Percentiles rank a stretch among this genome's conserved stretches.
phyloP scores from a whole-genome alignment of 2,329 filamentous ascomycete species.

The Teratosphaeria viscida region DNA sequence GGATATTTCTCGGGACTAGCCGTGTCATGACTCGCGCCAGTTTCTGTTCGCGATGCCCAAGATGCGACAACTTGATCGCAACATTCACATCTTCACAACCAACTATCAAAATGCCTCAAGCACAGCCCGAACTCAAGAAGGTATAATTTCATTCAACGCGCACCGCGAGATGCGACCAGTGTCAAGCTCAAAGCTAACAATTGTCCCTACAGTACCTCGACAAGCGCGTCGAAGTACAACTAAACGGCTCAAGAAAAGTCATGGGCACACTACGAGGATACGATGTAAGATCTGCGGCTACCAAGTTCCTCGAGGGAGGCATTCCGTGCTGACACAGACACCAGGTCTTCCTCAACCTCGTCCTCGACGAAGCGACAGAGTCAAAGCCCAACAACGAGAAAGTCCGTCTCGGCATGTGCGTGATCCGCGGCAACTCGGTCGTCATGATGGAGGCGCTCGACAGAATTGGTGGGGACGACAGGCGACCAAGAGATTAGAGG shows the following conservation, averaged over 20 bases:
- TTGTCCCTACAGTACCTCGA: constrained; percentile 70
- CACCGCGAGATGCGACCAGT: neutral
- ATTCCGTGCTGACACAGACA: neutral
- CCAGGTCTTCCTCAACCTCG: constrained; percentile 95
- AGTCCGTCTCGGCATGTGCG: constrained; percentile 59
- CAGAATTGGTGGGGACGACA: constrained; percentile 25
- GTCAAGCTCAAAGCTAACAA: neutral
- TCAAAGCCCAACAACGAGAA: constrained; percentile 90
- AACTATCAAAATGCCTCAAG: constrained; percentile 67
- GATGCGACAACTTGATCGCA: neutral
- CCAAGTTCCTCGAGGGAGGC: neutral
- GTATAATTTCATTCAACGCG: constrained; percentile 36
- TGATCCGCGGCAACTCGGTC: constrained; percentile 95
- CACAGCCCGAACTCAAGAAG: constrained; percentile 98
- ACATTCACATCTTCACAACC: neutral
- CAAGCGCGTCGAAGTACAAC: constrained; percentile 94
- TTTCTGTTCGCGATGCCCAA: neutral
- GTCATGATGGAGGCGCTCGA: constrained; percentile 74
- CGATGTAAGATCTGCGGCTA: constrained; percentile 55
- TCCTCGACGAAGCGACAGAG: constrained; percentile 91
- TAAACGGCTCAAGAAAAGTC: constrained; percentile 96
- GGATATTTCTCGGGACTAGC: neutral
- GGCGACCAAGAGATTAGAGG: constrained; percentile 9
- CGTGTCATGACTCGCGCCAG: neutral
- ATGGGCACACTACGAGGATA: constrained; percentile 90